phyloP scores from a whole-genome alignment of 2,329 filamentous ascomycete species.

The Teratosphaeria epicoccoides region DNA sequence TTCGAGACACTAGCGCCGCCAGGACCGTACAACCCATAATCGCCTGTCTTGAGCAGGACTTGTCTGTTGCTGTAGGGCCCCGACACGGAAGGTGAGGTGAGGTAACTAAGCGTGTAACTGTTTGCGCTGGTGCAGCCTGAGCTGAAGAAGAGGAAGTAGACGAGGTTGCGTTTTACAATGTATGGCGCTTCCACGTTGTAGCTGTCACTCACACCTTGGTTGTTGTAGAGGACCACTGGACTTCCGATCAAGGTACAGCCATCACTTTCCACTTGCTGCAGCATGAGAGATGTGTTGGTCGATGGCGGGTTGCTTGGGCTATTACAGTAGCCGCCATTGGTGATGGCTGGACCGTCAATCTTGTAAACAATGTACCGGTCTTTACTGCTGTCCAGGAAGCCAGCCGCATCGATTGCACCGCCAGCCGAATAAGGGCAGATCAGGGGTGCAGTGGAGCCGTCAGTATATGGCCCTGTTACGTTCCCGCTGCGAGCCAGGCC shows the following conservation, averaged over 20 bases:
- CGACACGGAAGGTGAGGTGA: slow-evolving; percentile 7
- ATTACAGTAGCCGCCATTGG: slow-evolving; percentile 32
- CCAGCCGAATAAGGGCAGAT: slow-evolving; percentile 13
- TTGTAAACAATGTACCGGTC: slow-evolving; percentile 54
- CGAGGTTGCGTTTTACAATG: slow-evolving; percentile 10
- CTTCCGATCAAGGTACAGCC: slow-evolving; percentile 27
- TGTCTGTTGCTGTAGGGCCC: slow-evolving; percentile 15
- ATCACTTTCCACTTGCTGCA: slow-evolving; percentile 43
- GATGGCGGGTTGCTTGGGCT: slow-evolving; percentile 21
- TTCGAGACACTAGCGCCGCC: slow-evolving; percentile 13
- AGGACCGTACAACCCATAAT: slow-evolving; percentile 10
- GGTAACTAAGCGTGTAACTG: slow-evolving; percentile 16
- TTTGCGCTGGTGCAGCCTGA: slow-evolving; percentile 13
- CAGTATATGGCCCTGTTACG: slow-evolving; percentile 15
- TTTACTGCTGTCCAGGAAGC: slow-evolving; percentile 46
- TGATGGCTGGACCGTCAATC: slow-evolving; percentile 48
- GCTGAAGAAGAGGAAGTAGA: slow-evolving; percentile 18
- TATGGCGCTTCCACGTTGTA: slow-evolving; percentile 15
- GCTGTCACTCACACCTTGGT: slow-evolving; percentile 13
- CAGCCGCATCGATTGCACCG: slow-evolving; percentile 50
- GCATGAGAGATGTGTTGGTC: slow-evolving; percentile 45
- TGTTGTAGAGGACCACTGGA: slow-evolving; percentile 11
- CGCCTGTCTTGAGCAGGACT: slow-evolving; percentile 14
- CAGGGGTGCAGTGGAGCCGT: slow-evolving; percentile 9
- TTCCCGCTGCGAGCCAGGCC: slow-evolving; percentile 12